Evolutionary conservation across 2,329 filamentous ascomycete species (phyloP), one percentile per base, ranked within the genome.

Genomic region (Penicillium psychrosexuale): DNA sequence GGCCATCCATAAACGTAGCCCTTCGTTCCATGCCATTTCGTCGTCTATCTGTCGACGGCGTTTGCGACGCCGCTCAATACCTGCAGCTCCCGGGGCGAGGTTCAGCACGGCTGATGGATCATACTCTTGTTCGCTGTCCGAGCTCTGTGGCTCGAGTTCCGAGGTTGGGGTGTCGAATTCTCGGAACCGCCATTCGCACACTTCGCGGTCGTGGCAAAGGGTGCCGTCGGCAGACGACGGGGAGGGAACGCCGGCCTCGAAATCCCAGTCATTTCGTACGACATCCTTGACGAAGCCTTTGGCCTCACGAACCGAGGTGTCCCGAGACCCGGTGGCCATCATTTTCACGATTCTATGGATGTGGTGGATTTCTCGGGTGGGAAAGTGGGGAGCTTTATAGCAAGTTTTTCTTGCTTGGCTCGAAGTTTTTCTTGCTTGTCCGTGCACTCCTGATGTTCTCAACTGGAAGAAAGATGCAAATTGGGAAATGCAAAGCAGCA

Each of bases 11-110:
- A 88, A 88, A n/a, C 85, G 82, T 53, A 97, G 71, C 0, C 93
- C 93, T 36, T 87, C 79, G 66, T 97, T 97, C 86, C 89, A 95
- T 30, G 77, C 71, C 75, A 85, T 82, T 75, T 90, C 87, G 53
- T 85, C 83, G 58, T 83, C 81, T 47, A 84, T 69, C 46, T 78
- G 81, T 62, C 79, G 82, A 51, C 85, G 79, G 39, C 83, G 78
- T 58, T 79, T 81, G 34, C 83, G 78, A 57, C 80, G 81, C 53
- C 81, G 80, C 42, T 80, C 79, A 5, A 78, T 68, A 4, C 77
- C 69, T 17, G 77, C 77, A 72, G 57, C 76, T 74, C 24, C 68
- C 64, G 55, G 75, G 73, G 4, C 70, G 68, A 51, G 73, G 66
- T 19, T 44, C 40, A 22, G 17, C 8, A 55, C 54, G 7, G 59